Conservation (phyloP, 768 basidiomycete species). For the Pisolithus sp. region DNA sequence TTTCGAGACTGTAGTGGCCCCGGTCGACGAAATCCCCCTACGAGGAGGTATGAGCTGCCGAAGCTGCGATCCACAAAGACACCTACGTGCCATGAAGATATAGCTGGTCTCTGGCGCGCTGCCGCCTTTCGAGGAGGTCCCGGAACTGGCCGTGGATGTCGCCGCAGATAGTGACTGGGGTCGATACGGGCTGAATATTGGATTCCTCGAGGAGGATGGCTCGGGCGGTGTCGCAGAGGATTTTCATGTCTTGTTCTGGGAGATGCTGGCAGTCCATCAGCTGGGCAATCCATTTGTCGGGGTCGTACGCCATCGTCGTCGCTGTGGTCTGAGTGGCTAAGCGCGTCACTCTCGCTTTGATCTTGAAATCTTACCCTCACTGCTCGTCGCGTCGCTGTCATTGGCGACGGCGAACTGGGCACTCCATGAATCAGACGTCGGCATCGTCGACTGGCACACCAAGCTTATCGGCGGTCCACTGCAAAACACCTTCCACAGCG, state of each 20-base stretch:
- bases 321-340: background rate
- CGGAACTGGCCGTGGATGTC: slow-evolving; percentile 99
- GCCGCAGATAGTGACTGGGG: slow-evolving; percentile 91
- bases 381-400: slow-evolving; percentile 12
- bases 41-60: slow-evolving; percentile 12
- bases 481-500: slow-evolving; percentile 47
- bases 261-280: slow-evolving; percentile 84
- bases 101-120: slow-evolving; percentile 85
- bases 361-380: slow-evolving; percentile 8
- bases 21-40: slow-evolving; percentile 98
- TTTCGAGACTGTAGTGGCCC: slow-evolving; percentile 94
- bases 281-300: slow-evolving; percentile 84
- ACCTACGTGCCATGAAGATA: slow-evolving; percentile 88
- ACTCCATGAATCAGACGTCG: slow-evolving; percentile 68
- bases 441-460: slow-evolving; percentile 86
- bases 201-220: slow-evolving; percentile 91
- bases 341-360: background rate
- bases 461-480: slow-evolving; percentile 68
- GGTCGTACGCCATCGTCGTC: slow-evolving; percentile 34
- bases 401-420: slow-evolving; percentile 32
- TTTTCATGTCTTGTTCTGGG: slow-evolving; percentile 87
- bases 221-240: slow-evolving; percentile 85
- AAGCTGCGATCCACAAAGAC: slow-evolving; percentile 21
- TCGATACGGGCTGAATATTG: slow-evolving; percentile 94
- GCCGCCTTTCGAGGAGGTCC: slow-evolving; percentile 89